Percentiles rank a stretch among this genome's conserved stretches.
Conservation (phyloP, 169 alveolate genomes). For the Plasmodium blacklocki region DNA sequence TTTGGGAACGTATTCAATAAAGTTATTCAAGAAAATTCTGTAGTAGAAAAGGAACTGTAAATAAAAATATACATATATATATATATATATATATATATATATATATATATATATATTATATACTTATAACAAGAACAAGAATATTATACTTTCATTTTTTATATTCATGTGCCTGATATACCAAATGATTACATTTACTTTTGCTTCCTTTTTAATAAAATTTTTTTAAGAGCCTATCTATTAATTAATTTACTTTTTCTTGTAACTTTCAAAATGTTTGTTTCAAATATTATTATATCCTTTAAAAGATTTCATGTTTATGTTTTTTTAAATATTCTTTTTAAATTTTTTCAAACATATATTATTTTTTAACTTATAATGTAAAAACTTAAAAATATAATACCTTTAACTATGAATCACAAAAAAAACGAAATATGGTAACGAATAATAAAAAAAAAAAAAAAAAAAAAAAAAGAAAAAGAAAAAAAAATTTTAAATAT, state of each 20-base stretch:
- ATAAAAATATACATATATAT: background rate
- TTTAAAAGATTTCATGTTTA: constrained; percentile 18
- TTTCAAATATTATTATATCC: constrained; percentile 14
- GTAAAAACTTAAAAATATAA: too few relatives aligned
- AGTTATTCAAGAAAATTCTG: constrained; percentile 27
- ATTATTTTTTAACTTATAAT: background rate
- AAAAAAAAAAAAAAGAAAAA: background rate
- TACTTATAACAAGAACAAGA: too few relatives aligned
- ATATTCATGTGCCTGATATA: too few relatives aligned
- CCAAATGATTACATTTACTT: too few relatives aligned
- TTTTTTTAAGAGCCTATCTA: background rate
- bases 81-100: too few relatives aligned
- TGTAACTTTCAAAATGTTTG: constrained; percentile 48
- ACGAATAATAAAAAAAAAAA: background rate
- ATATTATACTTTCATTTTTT: too few relatives aligned
- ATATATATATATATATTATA: too few relatives aligned
- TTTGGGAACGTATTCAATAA: constrained; percentile 18
- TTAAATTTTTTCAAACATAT: constrained; percentile 13
- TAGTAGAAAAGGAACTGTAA: constrained; percentile 31
- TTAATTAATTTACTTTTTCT: constrained; percentile 25
- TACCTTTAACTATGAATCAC: too few relatives aligned
- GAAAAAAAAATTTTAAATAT: background rate
- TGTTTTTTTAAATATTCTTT: constrained; percentile 20
- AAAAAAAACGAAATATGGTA: background rate
- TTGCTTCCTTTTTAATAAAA: too few relatives aligned